Percentiles rank a stretch among this genome's conserved stretches.
These are phyloP conservation scores for Ambrosia trifida DNA, from an alignment of 129 eudicot genomes.

Conservation along the genomic window DNA sequence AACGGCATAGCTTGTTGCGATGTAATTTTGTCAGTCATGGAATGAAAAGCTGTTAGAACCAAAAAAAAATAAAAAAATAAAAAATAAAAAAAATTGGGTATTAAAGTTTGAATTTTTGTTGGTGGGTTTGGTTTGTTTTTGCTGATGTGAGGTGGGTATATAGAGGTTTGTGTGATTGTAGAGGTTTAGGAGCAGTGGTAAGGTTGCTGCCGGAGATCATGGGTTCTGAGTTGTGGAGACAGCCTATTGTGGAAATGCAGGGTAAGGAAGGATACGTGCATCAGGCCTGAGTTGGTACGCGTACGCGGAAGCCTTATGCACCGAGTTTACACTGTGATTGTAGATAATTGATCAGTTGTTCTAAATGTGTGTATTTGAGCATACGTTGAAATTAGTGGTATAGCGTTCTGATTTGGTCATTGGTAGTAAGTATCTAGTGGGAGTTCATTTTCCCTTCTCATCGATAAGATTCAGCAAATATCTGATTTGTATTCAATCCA, in stretches of 20 bases:
- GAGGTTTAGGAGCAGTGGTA: neutral
- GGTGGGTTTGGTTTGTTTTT: neutral
- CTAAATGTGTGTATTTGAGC: neutral
- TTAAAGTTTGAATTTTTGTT: neutral
- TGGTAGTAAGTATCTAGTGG: neutral
- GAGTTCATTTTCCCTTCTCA: neutral
- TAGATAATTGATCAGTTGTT: too few relatives aligned
- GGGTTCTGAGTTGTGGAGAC: too few relatives aligned
- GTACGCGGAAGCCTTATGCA: too few relatives aligned
- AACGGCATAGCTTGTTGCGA: too few relatives aligned
- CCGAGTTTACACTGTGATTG: too few relatives aligned
- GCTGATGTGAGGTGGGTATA: constrained; percentile 4
- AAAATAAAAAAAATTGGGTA: too few relatives aligned
- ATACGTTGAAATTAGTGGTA: constrained; percentile 13
- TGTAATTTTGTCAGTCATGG: too few relatives aligned
- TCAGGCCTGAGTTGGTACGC: too few relatives aligned
- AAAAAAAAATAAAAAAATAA: too few relatives aligned
- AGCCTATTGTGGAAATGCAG: too few relatives aligned
- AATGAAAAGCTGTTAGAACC: too few relatives aligned
- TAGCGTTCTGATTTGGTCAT: constrained; percentile 12
- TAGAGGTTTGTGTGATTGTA: constrained; percentile 10
- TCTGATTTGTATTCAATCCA: neutral
- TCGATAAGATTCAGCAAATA: neutral
- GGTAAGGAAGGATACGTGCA: too few relatives aligned
- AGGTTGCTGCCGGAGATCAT: neutral